phyloP scores from a whole-genome alignment of 1,284 basidiomycete genomes.

The Schizopora paradoxa region DNA sequence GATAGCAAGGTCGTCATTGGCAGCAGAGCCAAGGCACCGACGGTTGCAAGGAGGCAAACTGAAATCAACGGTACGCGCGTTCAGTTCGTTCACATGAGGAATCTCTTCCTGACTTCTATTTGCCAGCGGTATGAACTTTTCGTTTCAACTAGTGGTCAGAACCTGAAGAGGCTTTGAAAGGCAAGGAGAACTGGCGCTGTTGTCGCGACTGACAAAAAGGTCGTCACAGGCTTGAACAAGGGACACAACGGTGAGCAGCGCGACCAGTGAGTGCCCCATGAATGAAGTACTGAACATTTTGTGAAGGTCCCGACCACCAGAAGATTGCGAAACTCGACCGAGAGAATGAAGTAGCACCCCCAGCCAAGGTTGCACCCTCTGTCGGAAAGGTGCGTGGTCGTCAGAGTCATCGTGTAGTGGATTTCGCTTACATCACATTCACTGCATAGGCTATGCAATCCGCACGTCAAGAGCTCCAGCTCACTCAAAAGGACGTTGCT shows the following conservation, averaged over 20 bases:
- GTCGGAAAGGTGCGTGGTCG: constrained; percentile 69
- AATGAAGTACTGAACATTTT: constrained; percentile 5
- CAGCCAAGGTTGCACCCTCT: constrained; percentile 72
- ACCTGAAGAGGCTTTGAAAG: constrained; percentile 40
- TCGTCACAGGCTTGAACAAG: constrained; percentile 63
- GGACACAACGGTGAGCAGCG: constrained; percentile 57
- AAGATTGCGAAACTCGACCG: constrained; percentile 90
- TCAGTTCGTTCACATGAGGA: constrained; percentile 3
- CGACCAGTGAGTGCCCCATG: background rate
- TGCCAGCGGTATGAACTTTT: constrained; percentile 10
- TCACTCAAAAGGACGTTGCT: constrained; percentile 93
- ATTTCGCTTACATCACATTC: constrained; percentile 3
- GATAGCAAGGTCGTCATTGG: constrained; percentile 77
- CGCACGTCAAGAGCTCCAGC: constrained; percentile 70
- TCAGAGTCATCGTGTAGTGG: background rate
- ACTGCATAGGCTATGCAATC: constrained; percentile 71
- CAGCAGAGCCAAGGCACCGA: constrained; percentile 59
- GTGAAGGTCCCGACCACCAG: constrained; percentile 84
- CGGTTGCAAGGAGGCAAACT: constrained; percentile 62
- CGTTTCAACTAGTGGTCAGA: background rate
- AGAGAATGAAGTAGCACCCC: constrained; percentile 95
- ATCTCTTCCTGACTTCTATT: constrained; percentile 1
- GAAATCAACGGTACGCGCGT: constrained; percentile 64
- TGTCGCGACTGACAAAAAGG: constrained; percentile 75
- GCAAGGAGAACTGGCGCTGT: constrained; percentile 68